Evolutionary conservation across 2,329 filamentous ascomycete species (phyloP).

Genomic region (Aspergillus sp.): DNA sequence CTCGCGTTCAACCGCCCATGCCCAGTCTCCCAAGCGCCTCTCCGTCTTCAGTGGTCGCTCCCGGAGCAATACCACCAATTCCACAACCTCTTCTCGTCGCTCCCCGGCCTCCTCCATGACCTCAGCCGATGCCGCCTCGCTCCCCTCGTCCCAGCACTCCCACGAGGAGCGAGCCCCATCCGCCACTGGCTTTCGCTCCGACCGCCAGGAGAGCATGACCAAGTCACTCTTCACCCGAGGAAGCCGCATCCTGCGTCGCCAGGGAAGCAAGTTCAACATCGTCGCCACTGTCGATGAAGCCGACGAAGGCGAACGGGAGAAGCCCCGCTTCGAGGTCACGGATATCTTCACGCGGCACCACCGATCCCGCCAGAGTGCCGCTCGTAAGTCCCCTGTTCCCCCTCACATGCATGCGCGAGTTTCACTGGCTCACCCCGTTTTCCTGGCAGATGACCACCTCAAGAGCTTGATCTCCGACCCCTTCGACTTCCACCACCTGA

Average conservation of each 20-base stretch:
- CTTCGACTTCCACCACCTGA: constrained; percentile 64
- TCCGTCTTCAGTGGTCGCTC: constrained; percentile 41
- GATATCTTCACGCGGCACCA: constrained; percentile 33
- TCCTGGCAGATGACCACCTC: constrained; percentile 34
- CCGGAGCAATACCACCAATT: constrained; percentile 49
- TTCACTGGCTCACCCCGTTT: neutral
- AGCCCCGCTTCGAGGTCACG: constrained; percentile 29
- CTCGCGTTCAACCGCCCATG: constrained; percentile 34
- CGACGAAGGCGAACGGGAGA: constrained; percentile 34
- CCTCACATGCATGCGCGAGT: neutral
- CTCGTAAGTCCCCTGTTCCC: constrained; percentile 31
- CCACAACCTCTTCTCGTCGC: constrained; percentile 44
- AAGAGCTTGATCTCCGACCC: constrained; percentile 58
- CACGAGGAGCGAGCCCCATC: constrained; percentile 33
- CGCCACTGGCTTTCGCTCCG: constrained; percentile 24
- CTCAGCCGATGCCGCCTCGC: constrained; percentile 30
- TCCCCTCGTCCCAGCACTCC: constrained; percentile 29
- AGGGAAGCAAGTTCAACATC: constrained; percentile 47
- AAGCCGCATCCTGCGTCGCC: constrained; percentile 46
- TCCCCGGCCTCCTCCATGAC: constrained; percentile 47
- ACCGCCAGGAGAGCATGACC: constrained; percentile 35
- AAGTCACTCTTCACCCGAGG: constrained; percentile 43
- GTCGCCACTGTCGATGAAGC: constrained; percentile 40
- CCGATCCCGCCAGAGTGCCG: constrained; percentile 29
- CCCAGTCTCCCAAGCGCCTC: constrained; percentile 37